These are phyloP conservation scores for Alternaria hordeiaustralica DNA, from an alignment of 2,329 filamentous ascomycete genomes.

Conservation along the genomic window DNA sequence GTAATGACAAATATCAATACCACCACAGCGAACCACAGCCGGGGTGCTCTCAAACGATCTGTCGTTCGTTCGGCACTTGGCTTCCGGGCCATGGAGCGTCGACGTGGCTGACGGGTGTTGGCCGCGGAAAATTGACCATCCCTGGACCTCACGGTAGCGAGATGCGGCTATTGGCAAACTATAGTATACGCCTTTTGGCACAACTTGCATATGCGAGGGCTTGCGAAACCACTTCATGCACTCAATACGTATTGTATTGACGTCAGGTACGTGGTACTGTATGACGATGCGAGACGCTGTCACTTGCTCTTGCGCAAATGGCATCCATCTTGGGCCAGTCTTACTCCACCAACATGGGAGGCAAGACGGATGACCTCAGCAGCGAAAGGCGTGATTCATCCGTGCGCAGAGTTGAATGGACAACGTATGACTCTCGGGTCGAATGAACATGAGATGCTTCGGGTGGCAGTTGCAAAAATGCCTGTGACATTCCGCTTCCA, in stretches of 20 bases:
- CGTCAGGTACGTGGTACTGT: neutral
- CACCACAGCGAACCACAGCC: neutral
- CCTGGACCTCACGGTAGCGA: neutral
- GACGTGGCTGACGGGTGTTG: slow-evolving; percentile 8
- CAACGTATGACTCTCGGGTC: neutral
- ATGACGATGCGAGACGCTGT: neutral
- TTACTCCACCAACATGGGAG: neutral
- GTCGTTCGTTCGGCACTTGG: neutral
- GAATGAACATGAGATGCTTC: neutral
- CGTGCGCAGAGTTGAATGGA: neutral
- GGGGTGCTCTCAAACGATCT: neutral
- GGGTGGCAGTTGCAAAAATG: neutral
- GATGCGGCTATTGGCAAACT: neutral
- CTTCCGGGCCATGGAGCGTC: neutral
- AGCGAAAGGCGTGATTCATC: neutral
- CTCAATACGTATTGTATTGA: neutral
- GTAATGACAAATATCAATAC: slow-evolving; percentile 6
- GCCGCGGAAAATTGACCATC: slow-evolving; percentile 1
- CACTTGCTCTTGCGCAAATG: neutral
- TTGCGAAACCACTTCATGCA: neutral
- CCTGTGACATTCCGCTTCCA: neutral
- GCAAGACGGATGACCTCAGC: neutral
- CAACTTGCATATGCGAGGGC: neutral
- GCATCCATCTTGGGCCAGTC: neutral
- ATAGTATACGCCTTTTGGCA: neutral